Evolutionary conservation across 2,329 filamentous ascomycete species (phyloP), one percentile per base, ranked within the genome.

Genomic region (Fusarium buharicum): DNA sequence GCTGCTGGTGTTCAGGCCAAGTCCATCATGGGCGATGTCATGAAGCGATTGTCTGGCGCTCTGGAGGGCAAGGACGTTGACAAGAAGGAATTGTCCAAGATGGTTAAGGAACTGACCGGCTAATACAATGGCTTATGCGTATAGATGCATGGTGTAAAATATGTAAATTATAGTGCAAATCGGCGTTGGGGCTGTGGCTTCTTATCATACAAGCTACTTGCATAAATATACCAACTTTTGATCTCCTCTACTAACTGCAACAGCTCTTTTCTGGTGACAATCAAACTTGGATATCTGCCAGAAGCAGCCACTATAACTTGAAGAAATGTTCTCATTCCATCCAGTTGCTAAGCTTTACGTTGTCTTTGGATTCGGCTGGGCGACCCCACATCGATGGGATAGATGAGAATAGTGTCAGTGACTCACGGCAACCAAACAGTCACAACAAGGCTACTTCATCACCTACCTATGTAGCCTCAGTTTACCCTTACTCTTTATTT

Each of bases 31-130:
- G 87, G 88, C 4, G 81, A 85, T 52, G 81, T 89, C 10, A 84
- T 92, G 82, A 90, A 86, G 78, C 81, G 77, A 59, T 73, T 90
- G 11, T 74, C 85, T 48, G 76, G 78, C 4, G 76, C 78, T 24
- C 75, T 91, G 24, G 84, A 87, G 55, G 89, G 85, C 31, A 88
- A 87, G 75, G 81, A 84, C 34, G 82, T 90, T 31, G 85, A 92
- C 71, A 86, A 82, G 75, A 82, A 81, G 48, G 81, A 84, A 63
- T 77, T 93, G 43, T 83, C 82, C 4, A 84, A 78, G 67, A 75
- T 88, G 66, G 85, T 91, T 45, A 89, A 89, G 76, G 78, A 86
- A 70, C 43, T 73, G 48, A 67, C 54, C 20, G 43, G 66, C 27
- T 69, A 66, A 57, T 8, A 22, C 16, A 14, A 30, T 31, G 11